Evolutionary conservation across 1,284 basidiomycete genomes (phyloP), one percentile per base, ranked within the genome.

Genomic region (Volvariella volvacea): DNA sequence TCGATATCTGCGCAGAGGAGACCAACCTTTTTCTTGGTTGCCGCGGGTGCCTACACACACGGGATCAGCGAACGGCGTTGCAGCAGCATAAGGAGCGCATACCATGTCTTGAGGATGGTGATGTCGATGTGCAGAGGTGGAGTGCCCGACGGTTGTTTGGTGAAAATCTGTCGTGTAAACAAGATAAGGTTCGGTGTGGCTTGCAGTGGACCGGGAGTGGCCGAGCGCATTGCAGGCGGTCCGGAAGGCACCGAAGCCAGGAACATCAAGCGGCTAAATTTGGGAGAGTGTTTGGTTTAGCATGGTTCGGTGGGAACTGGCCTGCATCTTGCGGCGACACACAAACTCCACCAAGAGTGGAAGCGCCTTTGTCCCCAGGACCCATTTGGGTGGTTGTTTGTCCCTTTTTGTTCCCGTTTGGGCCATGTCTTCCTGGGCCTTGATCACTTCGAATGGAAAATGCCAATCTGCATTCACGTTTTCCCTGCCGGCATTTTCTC

Each of bases 21-120:
- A 19, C 45, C 49, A 50, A 71, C 71, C 69, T 71, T 74, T 75
- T 76, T 71, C 66, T 72, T 73, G 58, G 64, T 50, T 28, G 25
- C 25, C 54, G 66, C 63, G 57, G 63, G 61, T 48, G 55, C 52
- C 57, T 63, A 42, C 12, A 30, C 34, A 53, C 49, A 42, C 17
- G 42, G 19, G 20, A 22, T 43, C 32, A 17, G n/a, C n/a, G n/a
- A n/a, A n/a, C n/a, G n/a, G n/a, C n/a, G n/a, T n/a, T n/a, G n/a
- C n/a, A n/a, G n/a, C 44, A 42, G 22, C 15, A 22, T 46, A 39
- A 42, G 22, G n/a, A 48, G 42, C 51, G 58, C 78, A 51, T 50
- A 82, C 80, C 80, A 83, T 83, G 65, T 74, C 70, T 80, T 78
- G 75, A 67, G 63, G 73, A 68, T 61, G 65, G 63, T 57, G 60